Conservation (phyloP, 352 stramenopile genomes). For the Phytophthora tentaculata region DNA sequence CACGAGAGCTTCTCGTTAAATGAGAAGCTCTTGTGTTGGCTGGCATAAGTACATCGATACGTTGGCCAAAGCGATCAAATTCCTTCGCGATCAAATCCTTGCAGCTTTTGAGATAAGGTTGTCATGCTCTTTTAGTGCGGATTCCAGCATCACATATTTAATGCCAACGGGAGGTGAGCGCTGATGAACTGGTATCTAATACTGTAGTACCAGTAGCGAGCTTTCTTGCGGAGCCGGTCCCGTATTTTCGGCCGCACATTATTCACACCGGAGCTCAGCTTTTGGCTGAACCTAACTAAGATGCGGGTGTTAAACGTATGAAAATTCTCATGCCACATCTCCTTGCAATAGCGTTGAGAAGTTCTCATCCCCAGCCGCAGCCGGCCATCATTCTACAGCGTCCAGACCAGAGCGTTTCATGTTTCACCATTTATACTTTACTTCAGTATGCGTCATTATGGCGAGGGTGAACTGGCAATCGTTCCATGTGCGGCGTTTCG, state of each 20-base stretch:
- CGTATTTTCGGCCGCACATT: constrained; percentile 2
- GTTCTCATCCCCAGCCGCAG: neutral
- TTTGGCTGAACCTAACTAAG: constrained; percentile 4
- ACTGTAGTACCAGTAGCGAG: neutral
- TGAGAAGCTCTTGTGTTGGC: too few relatives aligned
- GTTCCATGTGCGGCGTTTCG: constrained; percentile 35
- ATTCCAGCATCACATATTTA: too few relatives aligned
- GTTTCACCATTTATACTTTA: constrained; percentile 9
- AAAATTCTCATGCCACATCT: constrained; percentile 4
- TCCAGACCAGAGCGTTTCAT: constrained; percentile 14
- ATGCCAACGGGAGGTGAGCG: too few relatives aligned
- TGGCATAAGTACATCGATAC: too few relatives aligned
- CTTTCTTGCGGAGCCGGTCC: neutral
- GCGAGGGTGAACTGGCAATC: constrained; percentile 9
- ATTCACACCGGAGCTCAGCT: constrained; percentile 8
- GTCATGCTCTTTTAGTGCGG: too few relatives aligned
- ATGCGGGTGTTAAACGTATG: constrained; percentile 3
- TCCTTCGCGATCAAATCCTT: constrained; percentile 2
- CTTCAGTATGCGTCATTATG: constrained; percentile 27
- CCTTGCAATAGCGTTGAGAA: neutral
- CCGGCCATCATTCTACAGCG: neutral
- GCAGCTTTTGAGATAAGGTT: neutral
- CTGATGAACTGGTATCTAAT: too few relatives aligned
- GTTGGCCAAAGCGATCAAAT: too few relatives aligned
- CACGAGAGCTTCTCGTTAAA: too few relatives aligned